Evolutionary conservation across 1,139 yeast species (phyloP), one percentile per base, ranked within the genome.

Genomic region (Blastobotrys malaysiensis): DNA sequence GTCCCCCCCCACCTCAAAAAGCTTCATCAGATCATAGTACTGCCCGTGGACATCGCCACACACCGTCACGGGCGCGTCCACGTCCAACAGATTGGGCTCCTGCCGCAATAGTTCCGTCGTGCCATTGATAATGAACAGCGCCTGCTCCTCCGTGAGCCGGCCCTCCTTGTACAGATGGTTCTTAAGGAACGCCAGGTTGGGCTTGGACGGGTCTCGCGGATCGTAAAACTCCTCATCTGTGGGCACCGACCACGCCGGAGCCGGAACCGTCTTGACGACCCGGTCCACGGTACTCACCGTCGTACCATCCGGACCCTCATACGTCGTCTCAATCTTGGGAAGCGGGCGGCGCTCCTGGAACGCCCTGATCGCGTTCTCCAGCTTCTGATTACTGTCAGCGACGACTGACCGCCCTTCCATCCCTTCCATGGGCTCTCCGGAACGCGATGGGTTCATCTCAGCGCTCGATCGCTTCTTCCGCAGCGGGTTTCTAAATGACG

Each of bases 11-110:
- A 91, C 96, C 68, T 93, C 98, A 69, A 93, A 89, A 51, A 93
- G 73, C 70, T 91, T 91, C 82, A 91, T 79, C 63, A 93, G 77
- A 70, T 93, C 99, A 67, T 81, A 93, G 70, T 82, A 89, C 69
- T 93, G 99, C 7, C 99, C 99, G 70, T 93, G 99, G 26, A 93
- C 80, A 70, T 93, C 99, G 53, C 99, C 98, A 73, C 98, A 91
- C 1, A 93, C 90, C 1, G 97, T 91, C 3, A 93, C 89, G 0
- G 99, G 99, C 0, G 97, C 96, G 1, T 91, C 91, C 1, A 93
- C 87, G 27, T 79, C 79, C 55, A 93, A 73, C 63, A 93, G 69
- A 62, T 88, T 93, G 3, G 96, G 95, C 66, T 93, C 98, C 49
- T 73, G 68, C 36, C 78, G 70, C 59, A 93, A 75, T n/a, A 84